These are phyloP conservation scores for Vitis hybrid DNA, from an alignment of 177 flowering plant species.

Conservation along the genomic window DNA sequence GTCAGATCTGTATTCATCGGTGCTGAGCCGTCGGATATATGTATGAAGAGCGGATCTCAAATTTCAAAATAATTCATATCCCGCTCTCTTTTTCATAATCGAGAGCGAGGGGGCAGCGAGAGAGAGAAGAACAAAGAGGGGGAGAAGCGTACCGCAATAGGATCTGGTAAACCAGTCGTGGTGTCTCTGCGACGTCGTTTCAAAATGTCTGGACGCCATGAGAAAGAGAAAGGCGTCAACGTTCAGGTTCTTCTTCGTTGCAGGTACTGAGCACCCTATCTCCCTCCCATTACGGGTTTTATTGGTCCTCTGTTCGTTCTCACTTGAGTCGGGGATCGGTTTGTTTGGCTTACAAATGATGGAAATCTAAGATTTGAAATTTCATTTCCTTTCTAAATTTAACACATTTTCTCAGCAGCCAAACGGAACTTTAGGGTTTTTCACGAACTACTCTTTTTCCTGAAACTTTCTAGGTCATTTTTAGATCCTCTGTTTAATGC, in stretches of 20 bases:
- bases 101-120: background rate
- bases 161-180: conserved; percentile 4
- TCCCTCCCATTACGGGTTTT: too few relatives aligned
- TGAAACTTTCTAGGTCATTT: background rate
- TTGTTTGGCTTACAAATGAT: too few relatives aligned
- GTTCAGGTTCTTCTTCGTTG: conserved; percentile 98
- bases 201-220: conserved; percentile 73
- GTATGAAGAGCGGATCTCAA: conserved; percentile 4
- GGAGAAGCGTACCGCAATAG: background rate
- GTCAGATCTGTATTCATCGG: background rate
- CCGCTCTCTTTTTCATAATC: conserved; percentile 8
- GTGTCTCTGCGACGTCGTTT: conserved; percentile 9
- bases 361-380: too few relatives aligned
- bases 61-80: conserved; percentile 7
- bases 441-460: background rate
- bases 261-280: conserved; percentile 48
- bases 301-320: too few relatives aligned
- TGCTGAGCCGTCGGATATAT: conserved; percentile 1
- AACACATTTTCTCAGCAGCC: too few relatives aligned
- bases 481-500: background rate
- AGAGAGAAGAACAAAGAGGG: background rate
- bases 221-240: conserved; percentile 91
- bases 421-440: background rate
- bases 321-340: too few relatives aligned
- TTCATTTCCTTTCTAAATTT: too few relatives aligned